Evolutionary conservation across 306 rosid species (phyloP), one percentile per base, ranked within the genome.

Genomic region (Malus sieversii): DNA sequence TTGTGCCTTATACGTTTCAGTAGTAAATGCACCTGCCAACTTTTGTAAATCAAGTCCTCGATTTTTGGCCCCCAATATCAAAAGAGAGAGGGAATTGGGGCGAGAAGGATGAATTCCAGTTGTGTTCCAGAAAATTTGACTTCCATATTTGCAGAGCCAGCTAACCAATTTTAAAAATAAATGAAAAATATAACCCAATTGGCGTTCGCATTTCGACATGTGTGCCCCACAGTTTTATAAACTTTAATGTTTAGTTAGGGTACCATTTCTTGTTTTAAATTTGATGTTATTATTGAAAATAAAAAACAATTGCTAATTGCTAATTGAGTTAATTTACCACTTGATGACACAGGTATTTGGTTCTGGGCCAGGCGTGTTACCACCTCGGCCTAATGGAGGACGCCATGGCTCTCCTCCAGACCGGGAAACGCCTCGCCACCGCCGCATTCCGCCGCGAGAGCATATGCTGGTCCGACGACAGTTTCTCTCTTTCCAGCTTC

Each of bases 391-490:
- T 96, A 60, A 88, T 92, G 98, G 99, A 96, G 66, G 99, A 96
- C 69, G 98, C 98, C 30, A 90, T 96, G 96, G 93, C 87, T 66
- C 99, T 96, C 53, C 98, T 96, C 57, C 98, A 96, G 82, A 92
- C 96, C 1, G 93, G 97, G 0, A 96, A 96, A 72, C 96, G 99
- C 10, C 90, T 96, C 2, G 99, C 99, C 40, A 78, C 83, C 1
- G 99, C 96, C 2, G 97, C 99, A 11, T 92, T 92, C 73, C 92
- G 99, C 66, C 98, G 96, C 4, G 92, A 96, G 68, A 90, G 99
- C 79, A 82, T 91, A 4, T 88, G 91, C 81, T 90, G 90, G 91
- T 89, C 99, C 1, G 97, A 96, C 3, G 99, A 96, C 65, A 90
- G 97, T 69, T 96, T 92, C 66, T 72, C 84, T 22, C 76, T 96